These are phyloP conservation scores for Cichorium intybus DNA, from an alignment of 140 eudicot genomes.

Conservation along the genomic window DNA sequence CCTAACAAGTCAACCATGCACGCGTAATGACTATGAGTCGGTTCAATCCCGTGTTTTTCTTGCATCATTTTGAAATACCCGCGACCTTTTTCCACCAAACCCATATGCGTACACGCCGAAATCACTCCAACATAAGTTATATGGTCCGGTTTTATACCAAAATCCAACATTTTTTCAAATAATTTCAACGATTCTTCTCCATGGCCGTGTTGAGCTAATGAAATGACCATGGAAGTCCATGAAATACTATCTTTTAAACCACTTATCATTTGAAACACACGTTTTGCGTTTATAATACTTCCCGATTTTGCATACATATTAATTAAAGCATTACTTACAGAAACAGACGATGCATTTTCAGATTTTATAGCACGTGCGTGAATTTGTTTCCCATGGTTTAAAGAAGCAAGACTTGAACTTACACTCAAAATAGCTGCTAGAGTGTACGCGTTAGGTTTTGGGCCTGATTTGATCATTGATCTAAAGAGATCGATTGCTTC, in stretches of 20 bases:
- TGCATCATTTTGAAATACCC: constrained; percentile 51
- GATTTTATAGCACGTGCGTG: constrained; percentile 44
- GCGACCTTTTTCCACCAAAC: constrained; percentile 63
- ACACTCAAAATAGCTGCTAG: constrained; percentile 50
- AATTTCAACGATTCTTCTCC: constrained; percentile 67
- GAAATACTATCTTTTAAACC: constrained; percentile 36
- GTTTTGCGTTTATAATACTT: constrained; percentile 33
- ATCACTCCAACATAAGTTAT: constrained; percentile 78
- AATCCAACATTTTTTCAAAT: constrained; percentile 62
- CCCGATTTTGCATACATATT: constrained; percentile 65
- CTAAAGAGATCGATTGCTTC: constrained; percentile 48
- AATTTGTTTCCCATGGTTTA: constrained; percentile 56
- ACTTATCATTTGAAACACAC: constrained; percentile 38
- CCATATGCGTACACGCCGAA: constrained; percentile 87
- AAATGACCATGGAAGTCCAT: constrained; percentile 61
- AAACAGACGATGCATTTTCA: constrained; percentile 21
- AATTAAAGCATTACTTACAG: constrained; percentile 50
- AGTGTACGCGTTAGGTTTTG: constrained; percentile 46
- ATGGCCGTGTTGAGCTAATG: constrained; percentile 73
- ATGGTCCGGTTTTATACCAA: constrained; percentile 63
- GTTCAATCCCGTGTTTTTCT: constrained; percentile 44
- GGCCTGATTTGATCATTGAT: constrained; percentile 43
- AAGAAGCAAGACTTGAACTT: constrained; percentile 54
- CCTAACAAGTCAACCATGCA: constrained; percentile 83
- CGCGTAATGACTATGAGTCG: constrained; percentile 63